phyloP scores from a whole-genome alignment of 441 rosid species.

The Corymbia calophylla region DNA sequence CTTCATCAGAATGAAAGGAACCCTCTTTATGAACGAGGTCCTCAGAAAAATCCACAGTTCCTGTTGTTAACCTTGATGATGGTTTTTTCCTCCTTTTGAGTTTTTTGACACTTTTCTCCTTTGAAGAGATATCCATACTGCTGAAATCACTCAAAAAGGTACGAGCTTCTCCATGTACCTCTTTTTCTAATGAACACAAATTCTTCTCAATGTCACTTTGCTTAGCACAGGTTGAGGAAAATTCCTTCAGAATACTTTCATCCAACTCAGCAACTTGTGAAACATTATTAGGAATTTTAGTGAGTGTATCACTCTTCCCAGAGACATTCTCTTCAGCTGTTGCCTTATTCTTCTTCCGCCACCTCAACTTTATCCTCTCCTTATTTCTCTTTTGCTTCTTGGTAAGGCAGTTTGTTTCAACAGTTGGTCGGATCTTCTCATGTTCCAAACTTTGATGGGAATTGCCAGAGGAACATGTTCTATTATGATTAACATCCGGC shows the following conservation, averaged over 20 bases:
- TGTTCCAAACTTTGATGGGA: neutral
- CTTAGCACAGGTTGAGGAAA: neutral
- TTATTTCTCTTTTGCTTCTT: neutral
- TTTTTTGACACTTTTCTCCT: neutral
- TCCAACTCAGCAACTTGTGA: constrained; percentile 1
- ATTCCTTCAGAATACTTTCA: neutral
- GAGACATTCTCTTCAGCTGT: neutral
- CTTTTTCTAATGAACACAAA: neutral
- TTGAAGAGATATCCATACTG: neutral
- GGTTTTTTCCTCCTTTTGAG: neutral
- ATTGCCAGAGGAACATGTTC: neutral
- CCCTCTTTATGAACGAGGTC: neutral
- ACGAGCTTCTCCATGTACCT: neutral
- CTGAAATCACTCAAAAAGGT: neutral
- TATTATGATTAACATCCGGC: neutral
- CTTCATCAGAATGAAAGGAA: neutral
- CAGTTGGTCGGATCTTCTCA: neutral
- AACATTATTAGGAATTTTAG: neutral
- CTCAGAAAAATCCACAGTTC: neutral
- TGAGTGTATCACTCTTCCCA: neutral
- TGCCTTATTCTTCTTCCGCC: neutral
- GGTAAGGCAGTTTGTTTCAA: neutral
- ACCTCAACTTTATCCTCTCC: neutral
- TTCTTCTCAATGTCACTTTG: neutral
- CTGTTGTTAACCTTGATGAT: neutral